Evolutionary conservation across 495 filamentous ascomycete genomes (phyloP), one percentile per base, ranked within the genome.

Genomic region (Cetradonia linearis): DNA sequence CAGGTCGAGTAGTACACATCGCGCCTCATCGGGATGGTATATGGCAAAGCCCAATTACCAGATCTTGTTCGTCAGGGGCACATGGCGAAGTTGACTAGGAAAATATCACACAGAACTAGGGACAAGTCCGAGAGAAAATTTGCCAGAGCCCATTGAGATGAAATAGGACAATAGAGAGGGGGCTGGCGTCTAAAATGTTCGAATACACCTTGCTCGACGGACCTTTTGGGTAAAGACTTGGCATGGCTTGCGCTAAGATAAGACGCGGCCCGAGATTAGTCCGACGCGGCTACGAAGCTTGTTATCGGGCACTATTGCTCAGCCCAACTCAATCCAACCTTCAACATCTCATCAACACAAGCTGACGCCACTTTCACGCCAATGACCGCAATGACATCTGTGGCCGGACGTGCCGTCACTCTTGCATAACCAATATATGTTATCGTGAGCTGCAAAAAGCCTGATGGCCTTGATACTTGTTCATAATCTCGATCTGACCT

Each of bases 1-100:
- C 30, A 34, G 2, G 47, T 25, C 2, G 25, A 38, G 25, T 7
- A 37, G 25, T 60, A 60, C 58, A 20, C 58, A 60, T 60, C 8
- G 47, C 33, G 31, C 20, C 47, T 52, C 23, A 42, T 42, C 27
- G 9, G 33, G 16, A 49, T 18, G 23, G 18, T n/a, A 1, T 16
- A 16, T 14, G 30, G 50, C n/a, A 18, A 30, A 54, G 30, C 13
- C 20, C 18, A 36, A 36, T 4, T 46, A 46, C 42, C 3, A 46
- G 2, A 23, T 23, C 7, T 23, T 46, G 4, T 13, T 10, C 8
- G n/a, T 25, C 25, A 4, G 11, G 8, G 3, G 3, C 1, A 46
- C 13, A 13, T 14, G 25, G 20, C 9, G n/a, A 13, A 23, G 3
- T 23, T 13, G 3, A 46, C 20, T 2, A 10, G 9, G 8, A 23